A percentile compares a stretch with the other conserved stretches of the same genome.
Evolutionary conservation across 2,329 filamentous ascomycete genomes (phyloP).

Genomic region (Verticillium dahliae): DNA sequence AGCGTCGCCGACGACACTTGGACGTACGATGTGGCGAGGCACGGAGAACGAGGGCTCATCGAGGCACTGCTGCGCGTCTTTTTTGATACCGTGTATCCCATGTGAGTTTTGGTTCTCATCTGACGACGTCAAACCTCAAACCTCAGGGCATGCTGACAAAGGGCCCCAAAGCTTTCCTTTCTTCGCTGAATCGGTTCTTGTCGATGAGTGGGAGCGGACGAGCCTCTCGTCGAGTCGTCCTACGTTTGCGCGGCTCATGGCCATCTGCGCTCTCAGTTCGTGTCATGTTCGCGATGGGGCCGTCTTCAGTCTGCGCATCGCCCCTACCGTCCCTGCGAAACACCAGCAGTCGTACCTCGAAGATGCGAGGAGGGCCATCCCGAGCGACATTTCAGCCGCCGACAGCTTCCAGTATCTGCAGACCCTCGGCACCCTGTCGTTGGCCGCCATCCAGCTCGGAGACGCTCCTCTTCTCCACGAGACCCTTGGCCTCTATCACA

Average conservation of each 20-base stretch:
- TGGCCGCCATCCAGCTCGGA: conserved; percentile 45
- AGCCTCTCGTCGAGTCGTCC: conserved; percentile 17
- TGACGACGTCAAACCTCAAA: not conserved
- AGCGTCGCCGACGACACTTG: conserved; percentile 3
- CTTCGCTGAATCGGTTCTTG: conserved; percentile 38
- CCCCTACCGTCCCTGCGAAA: not conserved
- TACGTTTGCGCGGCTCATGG: conserved; percentile 44
- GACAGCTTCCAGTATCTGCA: conserved; percentile 11
- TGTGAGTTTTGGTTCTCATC: conserved; percentile 3
- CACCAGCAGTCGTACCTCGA: conserved; percentile 10
- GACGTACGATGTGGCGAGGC: conserved; percentile 10
- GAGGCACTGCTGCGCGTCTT: conserved; percentile 9
- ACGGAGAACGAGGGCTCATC: conserved; percentile 7
- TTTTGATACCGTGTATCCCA: conserved; percentile 12
- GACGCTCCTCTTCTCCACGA: conserved; percentile 41
- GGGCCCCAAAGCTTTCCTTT: conserved; percentile 29
- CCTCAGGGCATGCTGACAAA: not conserved
- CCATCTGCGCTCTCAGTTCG: conserved; percentile 41
- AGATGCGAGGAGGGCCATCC: conserved; percentile 8
- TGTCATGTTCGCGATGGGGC: conserved; percentile 43
- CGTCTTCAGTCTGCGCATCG: conserved; percentile 31
- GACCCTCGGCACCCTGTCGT: conserved; percentile 38
- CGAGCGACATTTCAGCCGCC: conserved; percentile 2
- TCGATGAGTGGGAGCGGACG: conserved; percentile 33
- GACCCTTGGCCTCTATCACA: conserved; percentile 43